These are phyloP conservation scores for Glaciozyma antarctica DNA, from an alignment of 768 basidiomycete genomes.

Conservation along the genomic window DNA sequence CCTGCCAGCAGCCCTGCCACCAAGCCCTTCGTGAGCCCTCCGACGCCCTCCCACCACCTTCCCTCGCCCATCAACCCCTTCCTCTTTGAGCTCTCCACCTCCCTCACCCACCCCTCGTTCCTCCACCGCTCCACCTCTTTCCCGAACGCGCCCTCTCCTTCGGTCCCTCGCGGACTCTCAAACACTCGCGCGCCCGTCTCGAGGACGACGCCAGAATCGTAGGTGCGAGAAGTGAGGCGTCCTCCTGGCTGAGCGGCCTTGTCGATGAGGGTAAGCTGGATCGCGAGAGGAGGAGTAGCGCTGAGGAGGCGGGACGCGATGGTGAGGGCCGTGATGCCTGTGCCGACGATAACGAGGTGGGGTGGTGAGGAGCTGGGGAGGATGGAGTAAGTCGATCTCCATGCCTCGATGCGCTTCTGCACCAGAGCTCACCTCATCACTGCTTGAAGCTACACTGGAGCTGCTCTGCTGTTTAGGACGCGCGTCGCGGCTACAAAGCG, in stretches of 20 bases:
- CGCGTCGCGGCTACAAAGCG: no score
- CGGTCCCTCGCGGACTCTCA: neutral
- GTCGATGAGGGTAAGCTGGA: conserved; percentile 2
- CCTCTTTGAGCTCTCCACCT: neutral
- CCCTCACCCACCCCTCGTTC: neutral
- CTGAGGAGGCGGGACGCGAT: neutral
- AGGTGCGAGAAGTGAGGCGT: neutral
- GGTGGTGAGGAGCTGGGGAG: neutral
- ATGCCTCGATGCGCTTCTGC: no score
- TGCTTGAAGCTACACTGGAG: no score
- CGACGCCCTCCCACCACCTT: neutral
- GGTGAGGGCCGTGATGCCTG: neutral
- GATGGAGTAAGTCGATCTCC: no score
- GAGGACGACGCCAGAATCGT: neutral
- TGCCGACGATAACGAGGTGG: neutral
- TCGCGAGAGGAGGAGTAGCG: neutral
- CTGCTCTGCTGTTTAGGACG: no score
- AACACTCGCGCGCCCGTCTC: neutral
- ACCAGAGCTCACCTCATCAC: no score
- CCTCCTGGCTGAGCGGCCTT: neutral
- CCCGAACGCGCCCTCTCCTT: neutral
- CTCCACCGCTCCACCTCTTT: neutral
- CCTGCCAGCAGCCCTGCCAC: neutral
- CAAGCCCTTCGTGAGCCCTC: neutral
- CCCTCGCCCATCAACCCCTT: neutral